A percentile compares a stretch with the other conserved stretches of the same genome.
phyloP scores from a whole-genome alignment of 768 basidiomycete genomes.

The Kwoniella sp. region DNA sequence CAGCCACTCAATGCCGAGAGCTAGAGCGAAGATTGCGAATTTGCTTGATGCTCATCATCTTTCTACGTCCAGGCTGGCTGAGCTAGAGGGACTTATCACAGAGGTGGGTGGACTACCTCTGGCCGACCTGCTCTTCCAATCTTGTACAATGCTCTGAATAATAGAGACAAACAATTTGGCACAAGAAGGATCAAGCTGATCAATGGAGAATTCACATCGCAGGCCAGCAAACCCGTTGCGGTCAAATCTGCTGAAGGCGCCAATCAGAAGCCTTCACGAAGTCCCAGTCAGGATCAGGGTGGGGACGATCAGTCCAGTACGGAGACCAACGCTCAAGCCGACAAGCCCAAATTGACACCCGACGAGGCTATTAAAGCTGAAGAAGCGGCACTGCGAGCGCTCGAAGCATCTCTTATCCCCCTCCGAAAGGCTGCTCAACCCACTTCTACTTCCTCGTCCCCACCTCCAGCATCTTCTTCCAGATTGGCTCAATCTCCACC shows the following conservation, averaged over 20 bases:
- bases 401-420: slow-evolving; percentile 42
- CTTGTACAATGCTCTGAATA: too few species aligned
- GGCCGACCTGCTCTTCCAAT: too few species aligned
- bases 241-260: background rate
- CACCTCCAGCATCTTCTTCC: slow-evolving; percentile 18
- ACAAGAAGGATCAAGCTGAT: too few species aligned
- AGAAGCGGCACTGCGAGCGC: slow-evolving; percentile 42
- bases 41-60: slow-evolving; percentile 44
- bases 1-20: slow-evolving; percentile 48
- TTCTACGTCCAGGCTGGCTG: slow-evolving; percentile 38
- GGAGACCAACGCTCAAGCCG: background rate
- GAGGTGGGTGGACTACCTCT: slow-evolving; percentile 24
- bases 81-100: slow-evolving; percentile 45
- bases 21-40: slow-evolving; percentile 45
- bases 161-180: too few species aligned
- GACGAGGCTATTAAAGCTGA: slow-evolving; percentile 52
- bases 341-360: slow-evolving; percentile 25
- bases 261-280: background rate
- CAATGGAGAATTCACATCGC: too few species aligned
- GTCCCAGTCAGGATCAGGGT: too few species aligned
- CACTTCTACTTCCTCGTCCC: background rate
- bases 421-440: slow-evolving; percentile 7
- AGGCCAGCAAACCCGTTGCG: slow-evolving; percentile 6
- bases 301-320: too few species aligned
- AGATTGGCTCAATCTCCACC: slow-evolving; percentile 10